These are phyloP conservation scores for Yamadazyma nakazawae DNA, from an alignment of 805 yeast genomes.

Conservation along the genomic window DNA sequence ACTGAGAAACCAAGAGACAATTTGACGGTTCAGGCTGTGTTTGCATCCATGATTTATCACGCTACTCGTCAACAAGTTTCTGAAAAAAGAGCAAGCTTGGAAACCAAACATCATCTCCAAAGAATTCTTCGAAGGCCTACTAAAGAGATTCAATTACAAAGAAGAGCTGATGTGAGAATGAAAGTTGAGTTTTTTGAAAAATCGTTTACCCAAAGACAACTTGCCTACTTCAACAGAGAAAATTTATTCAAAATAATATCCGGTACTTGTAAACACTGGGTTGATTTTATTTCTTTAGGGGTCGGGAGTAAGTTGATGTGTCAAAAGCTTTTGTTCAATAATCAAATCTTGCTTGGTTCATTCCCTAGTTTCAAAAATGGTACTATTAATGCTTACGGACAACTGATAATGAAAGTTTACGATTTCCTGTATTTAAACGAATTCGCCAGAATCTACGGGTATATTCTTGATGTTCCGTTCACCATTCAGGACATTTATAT, in stretches of 20 bases:
- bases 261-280: neutral
- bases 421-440: neutral
- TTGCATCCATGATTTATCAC: neutral
- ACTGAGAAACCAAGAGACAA: neutral
- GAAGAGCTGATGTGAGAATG: neutral
- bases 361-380: neutral
- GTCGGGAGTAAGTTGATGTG: neutral
- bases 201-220: neutral
- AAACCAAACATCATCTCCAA: neutral
- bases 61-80: neutral
- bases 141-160: neutral
- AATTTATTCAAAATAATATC: neutral
- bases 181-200: neutral
- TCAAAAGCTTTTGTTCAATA: neutral
- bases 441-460: neutral
- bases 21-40: neutral
- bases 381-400: neutral
- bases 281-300: neutral
- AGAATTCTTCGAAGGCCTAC: neutral
- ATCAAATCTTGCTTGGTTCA: neutral
- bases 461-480: neutral
- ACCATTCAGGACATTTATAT: neutral
- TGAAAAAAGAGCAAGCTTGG: neutral
- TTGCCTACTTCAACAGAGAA: neutral
- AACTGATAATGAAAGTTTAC: neutral